A percentile compares a stretch with the other conserved stretches of the same genome.
Evolutionary conservation across 2,329 filamentous ascomycete genomes (phyloP).

Genomic region (Fusarium floridanum): DNA sequence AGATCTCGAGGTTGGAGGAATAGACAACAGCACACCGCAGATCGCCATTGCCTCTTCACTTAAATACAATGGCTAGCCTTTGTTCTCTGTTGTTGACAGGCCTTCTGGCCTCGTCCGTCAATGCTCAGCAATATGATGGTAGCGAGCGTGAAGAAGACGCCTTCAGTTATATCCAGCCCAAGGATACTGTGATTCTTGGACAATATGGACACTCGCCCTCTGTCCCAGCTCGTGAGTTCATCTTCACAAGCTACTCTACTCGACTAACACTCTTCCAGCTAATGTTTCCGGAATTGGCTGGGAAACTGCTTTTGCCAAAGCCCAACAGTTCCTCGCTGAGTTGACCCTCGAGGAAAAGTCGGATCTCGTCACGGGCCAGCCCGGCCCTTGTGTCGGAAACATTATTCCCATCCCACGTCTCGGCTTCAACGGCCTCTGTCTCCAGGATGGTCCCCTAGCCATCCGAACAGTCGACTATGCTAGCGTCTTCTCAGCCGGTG

Average conservation of each 20-base stretch:
- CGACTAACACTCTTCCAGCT: conserved; percentile 44
- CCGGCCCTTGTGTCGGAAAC: conserved; percentile 52
- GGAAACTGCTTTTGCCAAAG: conserved; percentile 54
- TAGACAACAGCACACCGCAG: conserved; percentile 23
- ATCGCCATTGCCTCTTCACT: conserved; percentile 12
- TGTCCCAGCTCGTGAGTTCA: conserved; percentile 54
- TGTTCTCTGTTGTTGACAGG: conserved; percentile 54
- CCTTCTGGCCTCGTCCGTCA: conserved; percentile 47
- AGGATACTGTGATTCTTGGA: conserved; percentile 56
- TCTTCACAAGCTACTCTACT: background rate
- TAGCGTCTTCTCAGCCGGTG: conserved; percentile 64
- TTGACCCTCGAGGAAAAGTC: conserved; percentile 50
- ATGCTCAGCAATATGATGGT: conserved; percentile 45
- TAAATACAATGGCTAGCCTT: conserved; percentile 39
- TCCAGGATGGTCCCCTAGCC: conserved; percentile 53
- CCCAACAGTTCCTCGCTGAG: conserved; percentile 49
- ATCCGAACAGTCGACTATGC: conserved; percentile 57
- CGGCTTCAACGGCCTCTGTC: conserved; percentile 58
- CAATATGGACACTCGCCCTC: conserved; percentile 56
- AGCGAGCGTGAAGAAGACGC: conserved; percentile 43
- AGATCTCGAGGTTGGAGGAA: background rate
- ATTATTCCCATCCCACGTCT: conserved; percentile 55
- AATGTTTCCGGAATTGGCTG: conserved; percentile 54
- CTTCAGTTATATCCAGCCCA: conserved; percentile 56
- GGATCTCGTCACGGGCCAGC: conserved; percentile 51